Evolutionary conservation across 768 basidiomycete genomes (phyloP).

Genomic region (Mycena belliarum): DNA sequence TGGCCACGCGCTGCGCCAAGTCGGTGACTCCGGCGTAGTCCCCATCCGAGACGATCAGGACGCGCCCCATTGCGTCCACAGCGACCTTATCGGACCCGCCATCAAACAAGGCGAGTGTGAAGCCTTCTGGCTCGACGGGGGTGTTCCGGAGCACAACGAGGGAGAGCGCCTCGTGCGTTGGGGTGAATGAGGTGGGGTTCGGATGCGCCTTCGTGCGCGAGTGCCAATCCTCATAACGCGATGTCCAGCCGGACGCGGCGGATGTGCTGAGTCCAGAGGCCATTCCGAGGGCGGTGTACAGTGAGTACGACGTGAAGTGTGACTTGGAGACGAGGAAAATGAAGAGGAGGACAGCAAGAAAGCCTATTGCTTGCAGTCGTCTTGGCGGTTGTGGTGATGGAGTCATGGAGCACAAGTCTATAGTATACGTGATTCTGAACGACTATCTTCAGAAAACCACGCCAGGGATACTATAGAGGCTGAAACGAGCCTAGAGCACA

Average conservation of each 20-base stretch:
- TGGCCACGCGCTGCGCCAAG: conserved; percentile 23
- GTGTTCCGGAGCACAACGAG: conserved; percentile 36
- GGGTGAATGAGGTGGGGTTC: conserved; percentile 27
- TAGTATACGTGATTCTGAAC: too few species aligned
- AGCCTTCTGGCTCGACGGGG: conserved; percentile 35
- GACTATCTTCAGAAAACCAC: too few species aligned
- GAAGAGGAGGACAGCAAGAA: background rate
- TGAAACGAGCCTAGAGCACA: too few species aligned
- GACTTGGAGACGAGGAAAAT: conserved; percentile 5
- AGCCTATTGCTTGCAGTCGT: background rate
- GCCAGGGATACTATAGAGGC: too few species aligned
- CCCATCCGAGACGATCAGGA: conserved; percentile 25
- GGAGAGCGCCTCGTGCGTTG: conserved; percentile 28
- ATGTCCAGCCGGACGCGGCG: conserved; percentile 5
- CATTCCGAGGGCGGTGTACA: background rate
- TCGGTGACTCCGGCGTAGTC: conserved; percentile 31
- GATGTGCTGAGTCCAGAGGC: background rate
- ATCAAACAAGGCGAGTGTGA: conserved; percentile 38
- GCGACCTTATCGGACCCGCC: conserved; percentile 24
- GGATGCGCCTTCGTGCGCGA: conserved; percentile 28
- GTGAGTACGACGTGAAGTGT: background rate
- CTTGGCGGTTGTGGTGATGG: background rate
- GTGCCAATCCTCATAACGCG: conserved; percentile 32
- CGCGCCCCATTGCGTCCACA: conserved; percentile 34
- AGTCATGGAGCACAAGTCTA: background rate